Percentiles rank a stretch among this genome's conserved stretches.
phyloP scores from a whole-genome alignment of 495 filamentous ascomycete species.

The Filosporella fistucella region DNA sequence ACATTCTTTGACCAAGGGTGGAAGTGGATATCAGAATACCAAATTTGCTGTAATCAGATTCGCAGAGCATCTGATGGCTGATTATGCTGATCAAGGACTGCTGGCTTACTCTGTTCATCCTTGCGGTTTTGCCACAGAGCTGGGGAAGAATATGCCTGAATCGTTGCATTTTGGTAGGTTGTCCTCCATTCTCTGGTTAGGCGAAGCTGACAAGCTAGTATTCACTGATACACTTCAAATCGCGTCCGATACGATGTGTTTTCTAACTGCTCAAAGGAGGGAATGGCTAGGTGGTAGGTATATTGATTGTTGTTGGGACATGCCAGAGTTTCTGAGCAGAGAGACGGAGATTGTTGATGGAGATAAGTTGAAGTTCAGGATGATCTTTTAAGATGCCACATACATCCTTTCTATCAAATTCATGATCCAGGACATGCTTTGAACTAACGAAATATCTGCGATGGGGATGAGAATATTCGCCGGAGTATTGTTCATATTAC shows the following conservation, averaged over 20 bases:
- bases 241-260: constrained; percentile 42
- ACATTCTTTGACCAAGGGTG: constrained; percentile 23
- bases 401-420: too few species aligned
- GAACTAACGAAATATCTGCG: too few species aligned
- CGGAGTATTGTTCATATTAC: too few species aligned
- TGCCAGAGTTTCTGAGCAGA: constrained; percentile 37
- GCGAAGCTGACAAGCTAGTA: constrained; percentile 12
- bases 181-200: too few species aligned
- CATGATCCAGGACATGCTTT: too few species aligned
- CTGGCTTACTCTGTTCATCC: constrained; percentile 46
- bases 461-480: too few species aligned
- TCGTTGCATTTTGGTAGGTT: constrained; percentile 21
- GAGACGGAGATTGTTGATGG: constrained; percentile 41
- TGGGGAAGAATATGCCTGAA: constrained; percentile 27
- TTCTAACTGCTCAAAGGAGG: constrained; percentile 39
- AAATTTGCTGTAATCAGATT: constrained; percentile 48
- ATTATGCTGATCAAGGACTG: constrained; percentile 42
- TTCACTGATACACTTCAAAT: constrained; percentile 41
- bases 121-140: constrained; percentile 42
- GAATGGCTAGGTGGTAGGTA: constrained; percentile 50
- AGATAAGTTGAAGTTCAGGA: constrained; percentile 40
- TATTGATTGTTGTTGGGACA: constrained; percentile 41
- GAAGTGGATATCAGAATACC: constrained; percentile 37
- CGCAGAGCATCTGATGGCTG: constrained; percentile 37
- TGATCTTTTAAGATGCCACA: constrained; percentile 32